Base-by-base conservation (phyloP, 495 filamentous ascomycete species). In the Letharia columbiana region DNA sequence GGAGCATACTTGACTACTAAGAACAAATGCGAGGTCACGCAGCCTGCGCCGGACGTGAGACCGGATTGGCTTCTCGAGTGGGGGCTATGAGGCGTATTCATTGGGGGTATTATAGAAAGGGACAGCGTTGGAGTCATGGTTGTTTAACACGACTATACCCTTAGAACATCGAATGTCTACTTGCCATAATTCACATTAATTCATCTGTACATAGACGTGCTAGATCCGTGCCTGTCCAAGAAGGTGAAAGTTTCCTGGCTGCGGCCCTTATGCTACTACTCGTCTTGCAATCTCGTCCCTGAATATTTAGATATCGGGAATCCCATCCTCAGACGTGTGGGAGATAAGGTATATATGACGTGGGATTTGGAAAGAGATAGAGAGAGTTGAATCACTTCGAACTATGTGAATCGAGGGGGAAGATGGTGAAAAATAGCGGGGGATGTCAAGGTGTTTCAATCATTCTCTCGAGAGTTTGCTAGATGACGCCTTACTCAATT, bases 1-100 rank as follows among this genome's bases (percentile, higher is more conserved):
- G 90, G 91, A 67, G 88, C 92, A 50, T 89, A 88, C 28, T 78
- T 97, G 67, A 91, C 96, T 76, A 85, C 84, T 64, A 91, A 89
- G 75, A 86, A 84, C 49, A 84, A 88, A 56, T 63, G 60, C 39
- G 67, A 71, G 67, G 57, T 71, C 35, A 71, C 70, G 33, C 70
- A 71, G 67, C 70, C 70, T 31, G 70, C 70, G 62, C 70, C 70
- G 58, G 70, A 71, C 42, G 67, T 68, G 37, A 66, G 68, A 41
- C 67, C 70, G 40, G 70, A 71, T 67, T 71, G 70, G 70, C 67
- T 69, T 37, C 67, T 71, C 7, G 70, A 71, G 39, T 71, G 70
- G 70, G 60, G 63, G 12, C 61, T 71, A 39, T 71, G 42, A 60
- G 40, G 33, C 15, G 54, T 9, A 11, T 20, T 35, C 17, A 20